Evolutionary conservation across 768 basidiomycete species (phyloP).

Genomic region (Termitomyces sp.): DNA sequence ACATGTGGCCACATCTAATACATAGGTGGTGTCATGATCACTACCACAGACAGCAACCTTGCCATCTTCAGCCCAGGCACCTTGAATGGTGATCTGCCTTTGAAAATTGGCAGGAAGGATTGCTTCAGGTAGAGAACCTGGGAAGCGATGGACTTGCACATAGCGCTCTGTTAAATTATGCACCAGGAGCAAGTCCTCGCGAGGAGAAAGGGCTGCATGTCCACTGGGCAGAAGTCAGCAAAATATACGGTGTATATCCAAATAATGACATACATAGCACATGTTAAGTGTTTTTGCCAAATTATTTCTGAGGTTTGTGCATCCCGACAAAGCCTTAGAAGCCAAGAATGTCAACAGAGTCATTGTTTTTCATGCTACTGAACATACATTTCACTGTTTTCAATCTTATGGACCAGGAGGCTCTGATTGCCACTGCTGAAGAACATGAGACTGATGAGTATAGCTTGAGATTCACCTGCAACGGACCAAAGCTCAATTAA

Average conservation of each 20-base stretch:
- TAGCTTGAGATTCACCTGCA: neutral
- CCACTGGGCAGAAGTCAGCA: neutral
- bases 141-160: conserved; percentile 9
- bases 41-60: conserved; percentile 13
- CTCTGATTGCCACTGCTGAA: conserved; percentile 12
- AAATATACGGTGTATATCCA: neutral
- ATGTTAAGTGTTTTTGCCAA: conserved; percentile 8
- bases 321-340: conserved; percentile 10
- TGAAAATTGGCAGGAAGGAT: conserved; percentile 3
- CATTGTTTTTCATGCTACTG: neutral
- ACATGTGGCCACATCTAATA: neutral
- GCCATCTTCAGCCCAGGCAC: conserved; percentile 6
- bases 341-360: neutral
- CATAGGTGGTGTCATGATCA: neutral
- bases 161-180: neutral
- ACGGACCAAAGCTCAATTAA: conserved; percentile 3
- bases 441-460: conserved; percentile 6
- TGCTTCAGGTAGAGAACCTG: neutral
- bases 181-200: neutral
- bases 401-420: conserved; percentile 1
- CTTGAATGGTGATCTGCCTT: conserved; percentile 2
- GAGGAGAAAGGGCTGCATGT: neutral
- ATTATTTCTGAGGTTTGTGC: conserved; percentile 7
- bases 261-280: conserved; percentile 10
- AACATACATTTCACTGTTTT: conserved; percentile 11